phyloP scores from a whole-genome alignment of 176 grass and related monocot genomes.

The Oryza rufipogon region DNA sequence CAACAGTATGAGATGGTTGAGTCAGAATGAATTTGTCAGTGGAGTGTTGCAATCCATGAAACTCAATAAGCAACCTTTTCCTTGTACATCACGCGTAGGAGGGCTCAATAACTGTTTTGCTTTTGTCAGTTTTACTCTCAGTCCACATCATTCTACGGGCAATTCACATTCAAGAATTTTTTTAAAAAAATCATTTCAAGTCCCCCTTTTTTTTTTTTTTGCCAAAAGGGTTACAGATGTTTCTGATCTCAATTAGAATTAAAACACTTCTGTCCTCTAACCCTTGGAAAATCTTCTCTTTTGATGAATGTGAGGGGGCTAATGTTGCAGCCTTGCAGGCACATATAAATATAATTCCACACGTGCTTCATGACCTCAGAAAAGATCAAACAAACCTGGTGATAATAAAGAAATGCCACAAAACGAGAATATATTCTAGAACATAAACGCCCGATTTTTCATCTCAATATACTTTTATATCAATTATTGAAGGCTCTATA shows the following conservation, averaged over 20 bases:
- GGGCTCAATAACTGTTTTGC: not conserved
- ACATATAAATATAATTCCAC: not conserved
- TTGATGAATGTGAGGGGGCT: not conserved
- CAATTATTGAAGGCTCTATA: constrained; percentile 1
- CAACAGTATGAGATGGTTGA: not conserved
- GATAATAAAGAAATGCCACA: constrained; percentile 18
- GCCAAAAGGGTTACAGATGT: not conserved
- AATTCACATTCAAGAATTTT: not conserved
- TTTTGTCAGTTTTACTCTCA: not conserved
- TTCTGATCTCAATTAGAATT: not conserved
- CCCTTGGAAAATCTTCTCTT: not conserved
- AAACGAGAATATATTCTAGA: not conserved
- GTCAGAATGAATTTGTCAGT: constrained; percentile 8
- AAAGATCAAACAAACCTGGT: not conserved
- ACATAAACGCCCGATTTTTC: not conserved
- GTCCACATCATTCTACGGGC: not conserved
- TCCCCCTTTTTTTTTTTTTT: not conserved
- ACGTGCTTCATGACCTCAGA: not conserved
- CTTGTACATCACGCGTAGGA: not conserved
- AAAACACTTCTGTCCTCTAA: not conserved
- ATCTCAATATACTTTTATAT: not conserved
- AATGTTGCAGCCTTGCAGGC: not conserved
- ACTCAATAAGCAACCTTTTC: constrained; percentile 22
- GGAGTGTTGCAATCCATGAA: constrained; percentile 28
- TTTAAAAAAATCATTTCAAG: not conserved